A percentile compares a stretch with the other conserved stretches of the same genome.
Conservation (phyloP, 768 basidiomycete species). For the Paxillus rubicundulus region DNA sequence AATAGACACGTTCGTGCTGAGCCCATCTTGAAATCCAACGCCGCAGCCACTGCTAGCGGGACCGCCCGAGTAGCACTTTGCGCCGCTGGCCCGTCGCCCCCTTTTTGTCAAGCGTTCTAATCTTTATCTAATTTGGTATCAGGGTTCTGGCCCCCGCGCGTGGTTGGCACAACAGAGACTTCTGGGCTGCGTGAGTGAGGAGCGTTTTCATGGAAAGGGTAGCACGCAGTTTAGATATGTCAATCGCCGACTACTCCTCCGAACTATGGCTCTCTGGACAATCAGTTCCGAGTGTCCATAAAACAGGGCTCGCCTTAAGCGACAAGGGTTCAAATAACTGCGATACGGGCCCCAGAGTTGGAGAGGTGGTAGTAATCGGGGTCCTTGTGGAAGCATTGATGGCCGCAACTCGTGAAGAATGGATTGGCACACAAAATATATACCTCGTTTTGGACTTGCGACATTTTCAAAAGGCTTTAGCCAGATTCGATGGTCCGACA, state of each 20-base stretch:
- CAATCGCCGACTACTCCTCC: not conserved
- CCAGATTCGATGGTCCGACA: not conserved
- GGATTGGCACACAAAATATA: too few relatives aligned
- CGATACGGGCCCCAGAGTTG: not conserved
- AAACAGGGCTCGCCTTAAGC: not conserved
- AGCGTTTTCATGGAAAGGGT: constrained; percentile 1
- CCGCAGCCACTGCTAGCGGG: too few relatives aligned
- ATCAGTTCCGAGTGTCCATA: not conserved
- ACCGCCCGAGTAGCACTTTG: too few relatives aligned
- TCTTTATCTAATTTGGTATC: too few relatives aligned
- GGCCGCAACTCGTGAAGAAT: not conserved
- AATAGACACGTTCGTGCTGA: not conserved
- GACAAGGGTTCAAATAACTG: not conserved
- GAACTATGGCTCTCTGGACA: not conserved
- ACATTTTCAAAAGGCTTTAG: not conserved
- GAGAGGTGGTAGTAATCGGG: not conserved
- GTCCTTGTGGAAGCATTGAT: not conserved
- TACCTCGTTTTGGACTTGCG: not conserved
- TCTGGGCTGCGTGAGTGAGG: too few relatives aligned
- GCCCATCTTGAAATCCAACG: too few relatives aligned
- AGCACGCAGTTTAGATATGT: not conserved
- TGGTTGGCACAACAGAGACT: too few relatives aligned
- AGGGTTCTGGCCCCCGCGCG: too few relatives aligned
- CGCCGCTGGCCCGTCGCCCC: too few relatives aligned
- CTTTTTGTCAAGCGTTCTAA: too few relatives aligned